These are phyloP conservation scores for Kwoniella botswanensis DNA, from an alignment of 768 basidiomycete genomes.

Conservation along the genomic window DNA sequence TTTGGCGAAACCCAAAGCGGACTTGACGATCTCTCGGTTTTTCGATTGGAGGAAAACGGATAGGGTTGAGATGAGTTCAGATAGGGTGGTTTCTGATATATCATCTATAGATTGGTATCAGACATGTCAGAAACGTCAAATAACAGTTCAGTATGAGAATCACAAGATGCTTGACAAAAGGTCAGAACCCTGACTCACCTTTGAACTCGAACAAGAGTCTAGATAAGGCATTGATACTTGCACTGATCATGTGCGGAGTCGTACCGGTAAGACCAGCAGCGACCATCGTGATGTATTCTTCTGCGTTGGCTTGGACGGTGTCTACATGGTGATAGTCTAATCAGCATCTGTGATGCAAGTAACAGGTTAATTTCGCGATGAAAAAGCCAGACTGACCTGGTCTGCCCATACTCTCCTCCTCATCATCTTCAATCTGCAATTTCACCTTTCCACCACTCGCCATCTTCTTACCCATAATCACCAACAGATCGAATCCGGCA, in stretches of 20 bases:
- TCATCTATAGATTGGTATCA: conserved; percentile 62
- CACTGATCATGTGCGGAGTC: conserved; percentile 97
- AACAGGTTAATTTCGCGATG: neutral
- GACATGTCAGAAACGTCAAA: no score
- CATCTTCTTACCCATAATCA: conserved; percentile 94
- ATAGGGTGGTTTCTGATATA: conserved; percentile 73
- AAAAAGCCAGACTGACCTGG: conserved; percentile 28
- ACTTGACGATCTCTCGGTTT: conserved; percentile 98
- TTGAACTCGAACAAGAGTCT: conserved; percentile 95
- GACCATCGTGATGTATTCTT: conserved; percentile 96
- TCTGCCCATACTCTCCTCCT: conserved; percentile 59
- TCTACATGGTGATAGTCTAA: conserved; percentile 60
- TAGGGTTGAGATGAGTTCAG: conserved; percentile 82
- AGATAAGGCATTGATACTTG: conserved; percentile 90
- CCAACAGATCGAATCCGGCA: conserved; percentile 86
- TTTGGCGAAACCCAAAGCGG: conserved; percentile 91
- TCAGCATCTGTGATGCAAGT: neutral
- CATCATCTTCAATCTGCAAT: conserved; percentile 69
- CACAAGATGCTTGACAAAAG: neutral
- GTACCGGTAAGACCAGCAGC: conserved; percentile 91
- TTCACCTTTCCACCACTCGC: conserved; percentile 79
- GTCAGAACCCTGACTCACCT: conserved; percentile 62
- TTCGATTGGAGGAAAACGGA: conserved; percentile 84
- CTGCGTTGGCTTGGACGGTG: conserved; percentile 67
- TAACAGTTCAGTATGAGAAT: conserved; percentile 2